Base-by-base conservation (phyloP, 192 early-diverging fungal genomes). In the Spizellomyces sp. region DNA sequence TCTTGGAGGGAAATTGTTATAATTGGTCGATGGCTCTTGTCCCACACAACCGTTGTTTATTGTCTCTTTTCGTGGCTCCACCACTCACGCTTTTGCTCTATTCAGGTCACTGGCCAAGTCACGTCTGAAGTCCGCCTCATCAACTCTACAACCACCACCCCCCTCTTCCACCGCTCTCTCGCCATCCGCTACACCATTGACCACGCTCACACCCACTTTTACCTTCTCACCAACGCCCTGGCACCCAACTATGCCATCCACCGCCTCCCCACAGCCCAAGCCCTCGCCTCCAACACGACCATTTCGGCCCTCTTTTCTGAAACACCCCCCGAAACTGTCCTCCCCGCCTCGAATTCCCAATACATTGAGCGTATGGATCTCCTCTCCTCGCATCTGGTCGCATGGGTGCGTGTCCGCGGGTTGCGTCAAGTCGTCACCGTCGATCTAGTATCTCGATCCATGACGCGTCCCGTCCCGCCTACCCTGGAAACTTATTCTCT, bases 331-430 rank as follows among this genome's bases (percentile, higher is more conserved):
- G 47, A 61, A 15, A 50, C 43, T 0, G 42, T 80, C 6, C 9
- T 80, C 5, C 36, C 22, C 1, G 62, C 69, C 17, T 14, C 44
- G 3, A 2, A 21, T 9, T 9, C 43, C 43, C 15, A 19, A 46
- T 70, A 59, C 54, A 74, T 81, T 62, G 82, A 83, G 58, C n/a
- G 44, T 10, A 57, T 83, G 50, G 77, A 77, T 47, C 48, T 75
- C 22, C 65, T 77, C 41, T 9, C 21, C 8, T 57, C 8, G 1
- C 65, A 76, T 46, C 9, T 81, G 41, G 45, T 82, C 12, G 27
- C 67, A 6, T 83, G 79, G 79, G 17, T 56, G 5, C 67, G 78
- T 14, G 43, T 8, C 8, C 45, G 64, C 60, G 79, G 75, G 4
- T 41, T 71, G 5, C 73, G 79, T 44, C 21, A 27, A 8, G 46